Conservation (phyloP, 495 filamentous ascomycete genomes). For the Talaromyces borbonicus region DNA sequence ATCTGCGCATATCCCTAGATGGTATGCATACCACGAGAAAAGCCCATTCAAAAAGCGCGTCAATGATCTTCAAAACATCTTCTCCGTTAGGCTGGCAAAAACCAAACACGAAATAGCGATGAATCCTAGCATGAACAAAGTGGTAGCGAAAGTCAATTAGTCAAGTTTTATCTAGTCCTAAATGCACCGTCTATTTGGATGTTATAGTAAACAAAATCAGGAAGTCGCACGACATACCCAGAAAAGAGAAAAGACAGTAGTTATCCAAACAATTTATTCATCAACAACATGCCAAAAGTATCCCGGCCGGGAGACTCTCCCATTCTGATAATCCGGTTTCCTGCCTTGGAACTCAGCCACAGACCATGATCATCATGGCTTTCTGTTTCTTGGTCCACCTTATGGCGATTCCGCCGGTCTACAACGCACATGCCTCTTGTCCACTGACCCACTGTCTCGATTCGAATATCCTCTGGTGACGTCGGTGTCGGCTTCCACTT, state of each 20-base stretch:
- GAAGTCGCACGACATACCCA: background rate
- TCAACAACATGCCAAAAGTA: conserved; percentile 31
- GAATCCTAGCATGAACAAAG: background rate
- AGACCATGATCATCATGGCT: conserved; percentile 54
- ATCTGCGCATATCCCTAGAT: conserved; percentile 1
- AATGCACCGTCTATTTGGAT: background rate
- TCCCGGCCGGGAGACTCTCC: conserved; percentile 34
- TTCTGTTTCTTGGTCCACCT: conserved; percentile 47
- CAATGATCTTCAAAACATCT: no score
- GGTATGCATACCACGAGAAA: conserved; percentile 4
- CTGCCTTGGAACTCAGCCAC: conserved; percentile 60
- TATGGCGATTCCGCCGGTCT: conserved; percentile 58
- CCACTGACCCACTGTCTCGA: conserved; percentile 90
- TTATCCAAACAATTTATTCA: conserved; percentile 34
- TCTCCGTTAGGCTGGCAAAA: no score
- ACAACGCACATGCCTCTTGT: conserved; percentile 83
- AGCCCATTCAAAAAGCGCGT: no score
- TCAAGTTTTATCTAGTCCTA: background rate
- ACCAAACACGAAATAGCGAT: no score
- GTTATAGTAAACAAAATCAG: background rate
- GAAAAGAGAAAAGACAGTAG: background rate
- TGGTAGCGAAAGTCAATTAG: background rate
- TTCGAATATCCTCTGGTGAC: conserved; percentile 59
- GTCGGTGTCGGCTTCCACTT: conserved; percentile 32
- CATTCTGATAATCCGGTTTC: conserved; percentile 71